These are phyloP conservation scores for Penicillium subrubescens DNA, from an alignment of 495 filamentous ascomycete species.

Conservation along the genomic window DNA sequence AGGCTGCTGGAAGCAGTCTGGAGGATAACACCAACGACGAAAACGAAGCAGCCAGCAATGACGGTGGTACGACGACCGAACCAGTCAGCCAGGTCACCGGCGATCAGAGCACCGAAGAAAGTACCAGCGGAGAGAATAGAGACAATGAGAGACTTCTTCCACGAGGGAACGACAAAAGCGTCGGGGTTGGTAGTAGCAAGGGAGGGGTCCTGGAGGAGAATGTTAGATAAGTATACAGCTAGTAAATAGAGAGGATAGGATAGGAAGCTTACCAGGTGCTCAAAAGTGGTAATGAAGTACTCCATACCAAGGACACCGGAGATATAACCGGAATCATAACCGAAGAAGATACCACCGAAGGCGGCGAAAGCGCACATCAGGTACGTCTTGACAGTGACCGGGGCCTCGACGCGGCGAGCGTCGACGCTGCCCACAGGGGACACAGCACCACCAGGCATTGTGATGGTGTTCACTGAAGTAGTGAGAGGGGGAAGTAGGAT, in stretches of 20 bases:
- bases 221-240: neutral
- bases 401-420: slow-evolving; percentile 56
- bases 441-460: slow-evolving; percentile 28
- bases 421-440: slow-evolving; percentile 38
- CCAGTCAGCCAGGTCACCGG: slow-evolving; percentile 68
- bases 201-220: neutral
- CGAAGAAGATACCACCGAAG: slow-evolving; percentile 62
- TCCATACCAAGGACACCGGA: slow-evolving; percentile 55
- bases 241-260: neutral
- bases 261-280: slow-evolving; percentile 29
- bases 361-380: slow-evolving; percentile 61
- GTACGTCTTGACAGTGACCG: slow-evolving; percentile 64
- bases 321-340: slow-evolving; percentile 59
- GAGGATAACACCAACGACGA: slow-evolving; percentile 63
- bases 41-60: slow-evolving; percentile 65
- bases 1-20: slow-evolving; percentile 56
- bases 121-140: slow-evolving; percentile 76
- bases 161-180: slow-evolving; percentile 48
- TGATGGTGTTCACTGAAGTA: slow-evolving; percentile 14
- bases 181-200: slow-evolving; percentile 24
- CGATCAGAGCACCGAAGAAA: slow-evolving; percentile 74
- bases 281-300: slow-evolving; percentile 52
- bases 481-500: neutral
- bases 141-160: slow-evolving; percentile 63
- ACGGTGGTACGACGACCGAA: slow-evolving; percentile 70